Base-by-base conservation (phyloP, 1,284 basidiomycete genomes). In the Cryptococcus deneoformans region DNA sequence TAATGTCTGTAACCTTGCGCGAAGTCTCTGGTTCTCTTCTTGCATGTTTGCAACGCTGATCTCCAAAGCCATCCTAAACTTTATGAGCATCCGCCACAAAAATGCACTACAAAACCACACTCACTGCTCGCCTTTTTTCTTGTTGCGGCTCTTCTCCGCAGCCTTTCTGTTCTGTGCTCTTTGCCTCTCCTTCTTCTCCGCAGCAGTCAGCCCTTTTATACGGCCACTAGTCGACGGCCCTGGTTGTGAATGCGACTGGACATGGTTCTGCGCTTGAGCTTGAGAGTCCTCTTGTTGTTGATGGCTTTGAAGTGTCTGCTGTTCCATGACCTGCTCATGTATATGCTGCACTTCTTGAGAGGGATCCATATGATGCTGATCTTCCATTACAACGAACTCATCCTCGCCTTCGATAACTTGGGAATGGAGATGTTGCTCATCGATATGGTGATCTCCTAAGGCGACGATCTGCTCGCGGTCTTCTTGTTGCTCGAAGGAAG, bases 131-230 rank as follows among this genome's bases (percentile, higher is more conserved):
- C 68, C 69, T 14, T 67, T 56, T 56, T 71, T 72, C 67, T 77
- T 77, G 10, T 64, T 63, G 29, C 77, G 56, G 52, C 71, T 74
- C 52, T 65, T 62, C 58, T 74, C 69, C 0, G 77, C 77, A 0
- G 77, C 77, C 16, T 68, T 63, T 12, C 71, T 61, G 59, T 78
- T 78, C 53, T 73, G 72, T 42, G 68, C 67, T 60, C 67, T 71
- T 56, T 72, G 69, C 24, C 67, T 61, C 38, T 65, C 66, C 61
- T 70, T 75, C 64, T 73, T 76, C 57, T 77, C 67, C 35, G 66
- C 62, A 1, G 50, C 53, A 0, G 62, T 62, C 55, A 68, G 52
- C 11, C 46, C 52, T 29, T 46, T 54, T 11, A 35, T 16, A 42
- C 40, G 40, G 3, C 40, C 40, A 42, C 2, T 42, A 16, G 16